Evolutionary conservation across 2,329 filamentous ascomycete species (phyloP), one percentile per base, ranked within the genome.

Genomic region (Alternaria sp.): DNA sequence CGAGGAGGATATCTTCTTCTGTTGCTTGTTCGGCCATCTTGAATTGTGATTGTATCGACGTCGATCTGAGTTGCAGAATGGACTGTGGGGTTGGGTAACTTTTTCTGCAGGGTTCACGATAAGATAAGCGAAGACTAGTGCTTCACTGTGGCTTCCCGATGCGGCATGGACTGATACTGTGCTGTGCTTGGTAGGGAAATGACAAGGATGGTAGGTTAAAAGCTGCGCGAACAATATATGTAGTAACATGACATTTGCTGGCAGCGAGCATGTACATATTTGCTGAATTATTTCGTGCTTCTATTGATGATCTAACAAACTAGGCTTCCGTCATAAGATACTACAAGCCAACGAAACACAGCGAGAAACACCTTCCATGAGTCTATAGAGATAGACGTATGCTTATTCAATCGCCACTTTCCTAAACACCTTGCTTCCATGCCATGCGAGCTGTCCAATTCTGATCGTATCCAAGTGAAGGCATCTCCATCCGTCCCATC

Each of bases 1-100:
- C 77, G 15, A 78, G 72, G 32, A 79, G 73, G 32, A 80, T 68
- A 36, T 79, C 77, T 57, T 77, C 71, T 67, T 79, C 76, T 25
- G 77, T 76, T 62, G 71, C 68, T 73, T 75, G 75, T 32, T 73
- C 70, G 25, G 76, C 65, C 76, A 79, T 78, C 36, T 60, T 72
- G 26, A 51, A 63, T 61, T 69, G 59, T 28, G 52, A 57, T 62
- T 28, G 50, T 51, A 30, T 28, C 12, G 19, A 8, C 21, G 30
- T 49, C 50, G 45, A 55, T 47, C 15, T 46, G 40, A 25, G 46
- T 54, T 43, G 21, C 30, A 54, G 60, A 59, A 62, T 54, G 50
- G 50, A 59, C 32, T 63, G 61, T 63, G 61, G 61, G 61, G 61
- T 63, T 55, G 47, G 50, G 45, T 25, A 54, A 63, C 61, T 63